Percentiles rank a stretch among this genome's conserved stretches.
Conservation (phyloP, 164 flowering plant species). For the Macadamia tetraphylla region DNA sequence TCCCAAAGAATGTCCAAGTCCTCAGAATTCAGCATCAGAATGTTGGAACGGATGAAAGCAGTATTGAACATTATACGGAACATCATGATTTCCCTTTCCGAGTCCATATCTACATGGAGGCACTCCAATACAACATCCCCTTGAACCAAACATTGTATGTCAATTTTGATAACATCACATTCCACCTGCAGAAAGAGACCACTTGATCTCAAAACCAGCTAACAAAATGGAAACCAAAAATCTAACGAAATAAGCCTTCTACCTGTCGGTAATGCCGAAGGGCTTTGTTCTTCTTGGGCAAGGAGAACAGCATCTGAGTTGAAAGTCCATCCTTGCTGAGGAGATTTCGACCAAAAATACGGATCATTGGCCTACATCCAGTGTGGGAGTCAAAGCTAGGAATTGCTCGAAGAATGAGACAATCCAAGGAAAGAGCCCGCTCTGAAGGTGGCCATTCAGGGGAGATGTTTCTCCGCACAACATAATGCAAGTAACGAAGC, state of each 20-base stretch:
- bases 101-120: conserved; percentile 74
- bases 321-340: conserved; percentile 63
- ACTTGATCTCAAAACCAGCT: neutral
- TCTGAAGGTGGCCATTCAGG: conserved; percentile 97
- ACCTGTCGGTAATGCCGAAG: conserved; percentile 81
- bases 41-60: conserved; percentile 92
- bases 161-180: conserved; percentile 94
- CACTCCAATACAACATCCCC: conserved; percentile 98
- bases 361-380: conserved; percentile 92
- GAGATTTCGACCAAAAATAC: conserved; percentile 82
- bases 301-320: conserved; percentile 79
- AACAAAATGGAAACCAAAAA: neutral
- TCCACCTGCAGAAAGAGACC: conserved; percentile 54
- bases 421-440: conserved; percentile 86
- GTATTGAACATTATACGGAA: conserved; percentile 96
- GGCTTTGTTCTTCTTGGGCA: conserved; percentile 70
- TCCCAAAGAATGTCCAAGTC: conserved; percentile 97
- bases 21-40: conserved; percentile 78
- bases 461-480: conserved; percentile 82
- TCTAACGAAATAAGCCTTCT: conserved; percentile 9
- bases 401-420: conserved; percentile 82
- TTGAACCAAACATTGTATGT: conserved; percentile 89
- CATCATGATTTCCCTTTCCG: conserved; percentile 97
- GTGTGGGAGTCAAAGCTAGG: conserved; percentile 77
- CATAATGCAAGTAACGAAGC: conserved; percentile 90